Base-by-base conservation (phyloP, 805 yeast genomes). In the Yamadazyma philogaea region DNA sequence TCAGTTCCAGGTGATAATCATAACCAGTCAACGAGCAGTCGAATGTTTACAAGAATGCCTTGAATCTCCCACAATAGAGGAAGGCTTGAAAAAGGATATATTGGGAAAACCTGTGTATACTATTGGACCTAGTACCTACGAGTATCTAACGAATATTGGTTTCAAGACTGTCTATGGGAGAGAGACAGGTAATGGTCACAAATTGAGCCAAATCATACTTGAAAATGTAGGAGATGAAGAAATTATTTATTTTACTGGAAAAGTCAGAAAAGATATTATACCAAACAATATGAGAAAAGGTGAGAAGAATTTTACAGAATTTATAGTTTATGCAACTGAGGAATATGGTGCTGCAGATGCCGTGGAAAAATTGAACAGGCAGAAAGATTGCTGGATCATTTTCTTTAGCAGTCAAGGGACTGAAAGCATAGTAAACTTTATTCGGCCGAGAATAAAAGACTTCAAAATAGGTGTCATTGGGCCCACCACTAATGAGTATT, bases 331-430 rank as follows among this genome's bases (percentile, higher is more conserved):
- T 58, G 75, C 75, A 43, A 90, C 97, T 0, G 41, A 39, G 27
- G 47, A 44, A 20, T 42, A 34, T 14, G 66, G 74, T 1, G 63
- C 78, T 43, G 60, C 60, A 0, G 78, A 78, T 41, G 75, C 78
- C 6, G 56, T 70, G 2, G 61, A 58, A 0, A 62, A 75, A 24
- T 74, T 74, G 39, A 35, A 46, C 30, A 44, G 33, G 15, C 18
- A 34, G 30, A 12, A 34, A 45, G 32, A 40, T 7, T 68, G 67
- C 42, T 88, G 96, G 96, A 65, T 89, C 4, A 84, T 90, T 0
- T 84, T 91, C 46, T 91, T 90, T 62, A 87, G 96, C 48, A 95
- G 96, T 0, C 95, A 93, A 52, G 96, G 96, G 0, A 83, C 95
- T 0, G 76, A 74, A 21, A 68, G 61, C 1, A 81, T 89, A 10